These are phyloP conservation scores for Lobosporangium transversale DNA, from an alignment of 192 early-diverging fungal species.

Conservation along the genomic window DNA sequence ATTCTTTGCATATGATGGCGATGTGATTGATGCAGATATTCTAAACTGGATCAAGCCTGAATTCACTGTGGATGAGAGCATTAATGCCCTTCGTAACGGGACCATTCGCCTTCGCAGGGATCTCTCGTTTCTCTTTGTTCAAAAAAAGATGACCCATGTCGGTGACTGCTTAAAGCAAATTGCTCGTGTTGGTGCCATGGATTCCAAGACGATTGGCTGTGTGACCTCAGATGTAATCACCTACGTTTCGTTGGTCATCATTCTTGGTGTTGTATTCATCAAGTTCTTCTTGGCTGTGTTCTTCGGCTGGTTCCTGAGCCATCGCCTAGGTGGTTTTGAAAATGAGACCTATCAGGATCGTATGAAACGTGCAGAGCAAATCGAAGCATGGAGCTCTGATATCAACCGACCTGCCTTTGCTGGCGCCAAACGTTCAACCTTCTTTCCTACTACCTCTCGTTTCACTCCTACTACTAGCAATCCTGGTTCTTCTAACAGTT, in stretches of 20 bases:
- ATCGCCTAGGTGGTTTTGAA: constrained; percentile 78
- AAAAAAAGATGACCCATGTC: constrained; percentile 51
- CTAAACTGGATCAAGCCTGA: constrained; percentile 43
- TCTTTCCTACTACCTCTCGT: constrained; percentile 38
- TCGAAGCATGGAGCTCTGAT: constrained; percentile 80
- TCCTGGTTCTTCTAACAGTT: constrained; percentile 7
- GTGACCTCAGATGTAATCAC: constrained; percentile 80
- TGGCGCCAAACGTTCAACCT: constrained; percentile 28
- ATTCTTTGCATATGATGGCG: constrained; percentile 55
- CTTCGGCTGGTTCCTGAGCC: constrained; percentile 85
- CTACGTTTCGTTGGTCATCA: constrained; percentile 77
- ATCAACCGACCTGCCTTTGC: constrained; percentile 64
- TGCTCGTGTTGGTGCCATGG: constrained; percentile 79
- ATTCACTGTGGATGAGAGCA: constrained; percentile 14
- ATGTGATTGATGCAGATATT: constrained; percentile 47
- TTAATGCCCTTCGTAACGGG: constrained; percentile 56
- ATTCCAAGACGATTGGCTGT: constrained; percentile 82
- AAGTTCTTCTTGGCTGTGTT: constrained; percentile 81
- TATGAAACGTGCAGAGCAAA: constrained; percentile 73
- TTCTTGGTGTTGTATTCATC: constrained; percentile 70
- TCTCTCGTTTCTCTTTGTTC: constrained; percentile 44
- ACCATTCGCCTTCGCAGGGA: constrained; percentile 44
- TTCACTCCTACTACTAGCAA: constrained; percentile 25
- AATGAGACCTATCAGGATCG: constrained; percentile 72
- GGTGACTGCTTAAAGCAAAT: constrained; percentile 79